Conservation (phyloP, 805 yeast genomes). For the Metschnikowia baotianmanensis region DNA sequence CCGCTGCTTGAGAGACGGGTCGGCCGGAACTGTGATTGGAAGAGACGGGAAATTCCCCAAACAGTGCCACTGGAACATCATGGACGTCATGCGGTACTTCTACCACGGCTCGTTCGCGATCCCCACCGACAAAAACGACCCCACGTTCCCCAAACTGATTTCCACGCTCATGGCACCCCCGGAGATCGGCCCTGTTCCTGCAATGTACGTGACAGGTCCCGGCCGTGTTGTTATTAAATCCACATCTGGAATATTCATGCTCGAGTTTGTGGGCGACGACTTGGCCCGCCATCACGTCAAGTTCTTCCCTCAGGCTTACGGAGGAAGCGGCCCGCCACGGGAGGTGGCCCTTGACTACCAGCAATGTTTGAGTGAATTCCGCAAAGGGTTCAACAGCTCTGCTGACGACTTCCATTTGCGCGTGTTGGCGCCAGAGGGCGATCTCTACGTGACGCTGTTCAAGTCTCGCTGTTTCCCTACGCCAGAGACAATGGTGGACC, state of each 20-base stretch:
- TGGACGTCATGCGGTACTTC: constrained; percentile 74
- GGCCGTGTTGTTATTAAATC: constrained; percentile 44
- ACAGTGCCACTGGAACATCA: constrained; percentile 84
- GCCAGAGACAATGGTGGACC: constrained; percentile 20
- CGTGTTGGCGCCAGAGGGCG: constrained; percentile 58
- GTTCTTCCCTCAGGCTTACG: constrained; percentile 52
- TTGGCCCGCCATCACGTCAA: constrained; percentile 58
- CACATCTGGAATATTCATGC: constrained; percentile 65
- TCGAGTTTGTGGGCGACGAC: constrained; percentile 65
- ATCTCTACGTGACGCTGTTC: constrained; percentile 56
- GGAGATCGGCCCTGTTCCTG: constrained; percentile 20
- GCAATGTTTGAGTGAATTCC: constrained; percentile 31
- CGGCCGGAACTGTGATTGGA: constrained; percentile 40
- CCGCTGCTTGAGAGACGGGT: constrained; percentile 50
- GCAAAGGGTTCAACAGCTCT: constrained; percentile 25
- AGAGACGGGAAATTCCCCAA: constrained; percentile 45
- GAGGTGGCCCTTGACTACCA: constrained; percentile 49
- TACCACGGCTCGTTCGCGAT: constrained; percentile 77
- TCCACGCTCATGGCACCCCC: constrained; percentile 28
- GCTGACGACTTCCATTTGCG: constrained; percentile 46
- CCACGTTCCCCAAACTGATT: constrained; percentile 33
- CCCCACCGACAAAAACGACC: constrained; percentile 59
- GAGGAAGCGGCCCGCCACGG: constrained; percentile 61
- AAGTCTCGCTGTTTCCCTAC: constrained; percentile 21
- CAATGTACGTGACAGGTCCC: constrained; percentile 21